Evolutionary conservation across 768 basidiomycete genomes (phyloP), one percentile per base, ranked within the genome.

Genomic region (Goffeauzyma gilvescens): DNA sequence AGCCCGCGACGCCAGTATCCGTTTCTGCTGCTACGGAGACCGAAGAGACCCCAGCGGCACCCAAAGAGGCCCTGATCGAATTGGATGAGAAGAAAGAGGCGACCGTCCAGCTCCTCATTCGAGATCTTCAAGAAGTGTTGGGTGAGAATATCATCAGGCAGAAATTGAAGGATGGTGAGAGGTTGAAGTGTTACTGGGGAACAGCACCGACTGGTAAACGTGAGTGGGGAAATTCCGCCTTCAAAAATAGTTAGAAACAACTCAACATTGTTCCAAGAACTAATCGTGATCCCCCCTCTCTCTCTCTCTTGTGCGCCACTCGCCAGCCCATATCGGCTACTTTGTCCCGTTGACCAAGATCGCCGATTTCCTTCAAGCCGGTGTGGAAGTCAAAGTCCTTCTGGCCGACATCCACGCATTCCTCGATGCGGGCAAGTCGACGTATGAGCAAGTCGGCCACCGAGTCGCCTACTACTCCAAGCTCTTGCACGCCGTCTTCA

Each of bases 401-500:
- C 32, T 44, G 35, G 46, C 40, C 21, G 48, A 59, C 55, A 75
- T 95, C 12, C 93, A 96, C 55, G 93, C 87, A 6, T 96, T 96
- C 69, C 75, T 98, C 35, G 93, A 98, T 61, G 93, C 95, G 58
- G 69, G 89, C 53, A 98, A 98, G 65, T 89, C 93, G 0, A 89
- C 90, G 0, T 67, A 90, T 1, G 85, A 87, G 36, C 81, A 93
- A 45, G 85, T 98, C 35, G 72, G 71, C 0, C 72, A 87, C 65
- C 74, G 89, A 22, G 82, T 80, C 45, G 76, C 78, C 53, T 98
- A 90, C 75, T 98, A 98, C 68, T 68, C 84, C 54, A 71, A 72
- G 57, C 46, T 95, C 44, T 72, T 96, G 21, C 72, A 72, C 33
- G 72, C 86, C 25, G 79, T 95, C 41, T 83, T 98, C 67, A 72